Evolutionary conservation across 2,329 filamentous ascomycete genomes (phyloP).

Genomic region (Ophiostoma ips): DNA sequence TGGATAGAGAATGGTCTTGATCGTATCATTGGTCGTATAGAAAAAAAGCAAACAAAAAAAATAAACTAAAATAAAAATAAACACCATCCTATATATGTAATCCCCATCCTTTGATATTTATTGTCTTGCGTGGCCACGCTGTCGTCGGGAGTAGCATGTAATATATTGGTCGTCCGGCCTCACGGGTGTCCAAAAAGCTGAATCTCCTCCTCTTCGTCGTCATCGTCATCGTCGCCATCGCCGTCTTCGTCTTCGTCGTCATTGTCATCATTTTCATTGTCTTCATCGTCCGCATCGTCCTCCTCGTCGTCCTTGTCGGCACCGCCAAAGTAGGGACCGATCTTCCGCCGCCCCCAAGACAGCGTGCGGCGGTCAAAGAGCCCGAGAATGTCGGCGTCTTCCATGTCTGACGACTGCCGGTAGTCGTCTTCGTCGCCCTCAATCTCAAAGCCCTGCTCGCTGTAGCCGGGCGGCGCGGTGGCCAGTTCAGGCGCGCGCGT

Average conservation of each 20-base stretch:
- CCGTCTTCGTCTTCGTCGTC: slow-evolving; percentile 34
- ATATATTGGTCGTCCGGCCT: not conserved
- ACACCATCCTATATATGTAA: not conserved
- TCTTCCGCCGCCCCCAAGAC: slow-evolving; percentile 23
- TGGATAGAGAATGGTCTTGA: not conserved
- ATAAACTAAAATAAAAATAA: not conserved
- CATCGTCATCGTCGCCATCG: slow-evolving; percentile 31
- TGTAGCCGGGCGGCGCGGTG: slow-evolving; percentile 11
- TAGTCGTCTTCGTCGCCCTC: slow-evolving; percentile 29
- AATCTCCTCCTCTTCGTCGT: slow-evolving; percentile 36
- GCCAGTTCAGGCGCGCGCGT: slow-evolving; percentile 6
- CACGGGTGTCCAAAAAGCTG: slow-evolving; percentile 35
- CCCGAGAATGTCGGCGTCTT: slow-evolving; percentile 40
- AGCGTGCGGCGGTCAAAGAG: slow-evolving; percentile 33
- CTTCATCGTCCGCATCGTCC: slow-evolving; percentile 33
- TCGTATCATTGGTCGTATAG: not conserved
- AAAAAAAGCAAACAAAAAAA: not conserved
- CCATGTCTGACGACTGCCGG: slow-evolving; percentile 5
- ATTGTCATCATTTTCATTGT: slow-evolving; percentile 30
- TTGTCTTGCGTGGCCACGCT: too few relatives aligned
- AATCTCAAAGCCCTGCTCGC: slow-evolving; percentile 10
- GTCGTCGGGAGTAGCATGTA: not conserved
- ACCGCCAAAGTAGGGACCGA: slow-evolving; percentile 28
- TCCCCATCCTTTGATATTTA: not conserved
- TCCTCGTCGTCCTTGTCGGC: slow-evolving; percentile 27